These are phyloP conservation scores for Gossypium laxum DNA, from an alignment of 441 rosid species.

Conservation along the genomic window DNA sequence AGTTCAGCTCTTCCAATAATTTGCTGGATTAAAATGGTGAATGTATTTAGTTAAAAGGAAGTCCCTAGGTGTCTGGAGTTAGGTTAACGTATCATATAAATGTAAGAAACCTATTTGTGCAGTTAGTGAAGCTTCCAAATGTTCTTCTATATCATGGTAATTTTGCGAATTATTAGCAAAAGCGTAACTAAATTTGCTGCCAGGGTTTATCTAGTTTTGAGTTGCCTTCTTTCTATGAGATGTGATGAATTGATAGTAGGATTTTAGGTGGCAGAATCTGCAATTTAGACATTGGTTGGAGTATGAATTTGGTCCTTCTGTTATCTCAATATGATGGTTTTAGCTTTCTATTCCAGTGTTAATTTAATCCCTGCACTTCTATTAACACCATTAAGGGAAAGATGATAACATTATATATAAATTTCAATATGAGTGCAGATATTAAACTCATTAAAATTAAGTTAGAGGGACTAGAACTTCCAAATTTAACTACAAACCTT, in stretches of 20 bases:
- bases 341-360: neutral
- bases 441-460: neutral
- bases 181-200: neutral
- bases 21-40: neutral
- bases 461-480: neutral
- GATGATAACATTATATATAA: neutral
- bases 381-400: neutral
- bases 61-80: conserved; percentile 2
- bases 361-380: neutral
- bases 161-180: neutral
- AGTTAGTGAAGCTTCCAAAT: neutral
- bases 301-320: neutral
- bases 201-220: neutral
- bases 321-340: neutral
- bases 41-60: neutral
- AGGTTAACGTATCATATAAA: neutral
- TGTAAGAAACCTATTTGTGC: neutral
- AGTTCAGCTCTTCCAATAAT: neutral
- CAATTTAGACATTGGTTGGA: neutral
- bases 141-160: neutral
- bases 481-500: neutral
- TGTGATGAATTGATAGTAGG: neutral
- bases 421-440: neutral
- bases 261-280: conserved; percentile 2
- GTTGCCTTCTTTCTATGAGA: neutral